Evolutionary conservation across 768 basidiomycete species (phyloP).

Genomic region (Suillus sp.): DNA sequence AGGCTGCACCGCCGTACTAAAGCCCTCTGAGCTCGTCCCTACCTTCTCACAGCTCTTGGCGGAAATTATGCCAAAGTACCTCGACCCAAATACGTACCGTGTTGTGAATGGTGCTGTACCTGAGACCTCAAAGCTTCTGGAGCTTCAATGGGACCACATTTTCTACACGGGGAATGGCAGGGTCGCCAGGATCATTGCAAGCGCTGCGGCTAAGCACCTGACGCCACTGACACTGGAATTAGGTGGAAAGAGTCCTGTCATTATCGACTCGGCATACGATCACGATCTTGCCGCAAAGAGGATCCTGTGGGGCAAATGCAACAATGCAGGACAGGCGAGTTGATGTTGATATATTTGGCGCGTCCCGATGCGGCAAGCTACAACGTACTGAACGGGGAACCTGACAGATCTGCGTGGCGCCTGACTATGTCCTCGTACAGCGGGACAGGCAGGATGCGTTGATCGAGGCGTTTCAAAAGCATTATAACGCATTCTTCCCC

Average conservation of each 20-base stretch:
- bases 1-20: conserved; percentile 66
- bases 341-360: neutral
- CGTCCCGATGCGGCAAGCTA: neutral
- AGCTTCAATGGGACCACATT: conserved; percentile 36
- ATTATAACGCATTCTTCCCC: conserved; percentile 54
- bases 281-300: conserved; percentile 60
- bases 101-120: conserved; percentile 52
- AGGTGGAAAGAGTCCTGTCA: conserved; percentile 47
- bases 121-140: conserved; percentile 39
- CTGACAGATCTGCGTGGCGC: conserved; percentile 41
- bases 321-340: conserved; percentile 64
- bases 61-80: conserved; percentile 56
- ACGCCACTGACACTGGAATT: conserved; percentile 38
- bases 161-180: conserved; percentile 41
- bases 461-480: conserved; percentile 44
- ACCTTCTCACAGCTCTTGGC: conserved; percentile 51
- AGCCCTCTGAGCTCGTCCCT: conserved; percentile 62
- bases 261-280: conserved; percentile 45
- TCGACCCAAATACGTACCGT: conserved; percentile 50
- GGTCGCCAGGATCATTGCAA: conserved; percentile 27
- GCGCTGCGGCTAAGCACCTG: conserved; percentile 32
- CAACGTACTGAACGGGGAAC: conserved; percentile 1
- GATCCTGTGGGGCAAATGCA: conserved; percentile 65
- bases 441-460: conserved; percentile 48
- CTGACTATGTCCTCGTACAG: conserved; percentile 49